Evolutionary conservation across 768 basidiomycete genomes (phyloP).

Genomic region (Tylopilus plumbeoviolaceoides): DNA sequence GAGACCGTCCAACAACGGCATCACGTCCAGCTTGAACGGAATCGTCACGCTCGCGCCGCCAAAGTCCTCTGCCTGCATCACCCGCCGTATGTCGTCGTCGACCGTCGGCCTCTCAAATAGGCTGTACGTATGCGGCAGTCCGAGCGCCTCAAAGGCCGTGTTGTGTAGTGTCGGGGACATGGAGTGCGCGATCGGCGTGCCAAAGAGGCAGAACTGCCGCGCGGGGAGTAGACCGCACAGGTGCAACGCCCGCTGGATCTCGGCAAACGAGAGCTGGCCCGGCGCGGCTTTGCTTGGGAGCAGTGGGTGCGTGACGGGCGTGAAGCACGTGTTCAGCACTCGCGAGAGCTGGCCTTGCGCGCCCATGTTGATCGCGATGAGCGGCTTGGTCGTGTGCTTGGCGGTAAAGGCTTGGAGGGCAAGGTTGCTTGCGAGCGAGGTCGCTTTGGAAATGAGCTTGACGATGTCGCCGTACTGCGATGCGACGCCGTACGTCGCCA

Average conservation of each 20-base stretch:
- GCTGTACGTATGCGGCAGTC: conserved; percentile 78
- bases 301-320: conserved; percentile 85
- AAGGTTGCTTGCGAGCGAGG: conserved; percentile 71
- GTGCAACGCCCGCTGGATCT: conserved; percentile 80
- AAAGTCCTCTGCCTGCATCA: conserved; percentile 66
- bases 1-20: conserved; percentile 74
- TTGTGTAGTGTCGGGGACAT: conserved; percentile 95
- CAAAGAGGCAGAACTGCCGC: conserved; percentile 81
- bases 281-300: conserved; percentile 88
- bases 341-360: conserved; percentile 85
- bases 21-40: conserved; percentile 89
- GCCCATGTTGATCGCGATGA: conserved; percentile 96
- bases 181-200: conserved; percentile 82
- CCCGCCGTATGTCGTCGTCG: conserved; percentile 58
- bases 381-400: conserved; percentile 61
- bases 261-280: conserved; percentile 84
- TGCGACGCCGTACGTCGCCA: conserved; percentile 67
- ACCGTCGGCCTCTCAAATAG: conserved; percentile 72
- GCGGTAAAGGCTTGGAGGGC: conserved; percentile 68
- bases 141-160: conserved; percentile 74
- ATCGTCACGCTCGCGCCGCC: conserved; percentile 98
- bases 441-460: conserved; percentile 90
- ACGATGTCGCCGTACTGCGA: conserved; percentile 76
- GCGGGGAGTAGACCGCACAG: conserved; percentile 76
- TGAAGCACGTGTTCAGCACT: conserved; percentile 80